Conservation (phyloP, 495 filamentous ascomycete species). For the Xylaria bambusicola region DNA sequence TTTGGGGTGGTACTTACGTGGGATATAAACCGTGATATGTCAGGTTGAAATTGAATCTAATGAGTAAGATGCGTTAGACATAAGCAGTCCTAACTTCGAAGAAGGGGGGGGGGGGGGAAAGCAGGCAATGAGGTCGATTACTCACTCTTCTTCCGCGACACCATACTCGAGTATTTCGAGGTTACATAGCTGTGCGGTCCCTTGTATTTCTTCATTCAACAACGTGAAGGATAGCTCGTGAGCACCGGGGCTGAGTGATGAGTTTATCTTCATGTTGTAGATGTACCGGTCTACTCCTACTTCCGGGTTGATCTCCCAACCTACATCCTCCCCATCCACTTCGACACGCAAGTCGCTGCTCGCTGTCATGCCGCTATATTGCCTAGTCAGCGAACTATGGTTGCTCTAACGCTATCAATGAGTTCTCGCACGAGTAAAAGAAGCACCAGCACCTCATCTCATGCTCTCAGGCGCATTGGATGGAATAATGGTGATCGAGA, state of each 20-base stretch:
- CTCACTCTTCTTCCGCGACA: conserved; percentile 22
- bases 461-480: neutral
- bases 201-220: conserved; percentile 24
- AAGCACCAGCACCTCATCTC: no score
- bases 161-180: conserved; percentile 31
- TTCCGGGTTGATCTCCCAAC: conserved; percentile 27
- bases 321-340: conserved; percentile 26
- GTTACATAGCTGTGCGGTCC: conserved; percentile 31
- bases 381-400: no score
- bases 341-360: conserved; percentile 27
- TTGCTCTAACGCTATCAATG: no score
- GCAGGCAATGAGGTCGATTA: no score
- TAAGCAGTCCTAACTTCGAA: neutral
- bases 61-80: neutral
- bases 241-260: conserved; percentile 20
- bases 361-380: conserved; percentile 22
- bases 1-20: conserved; percentile 26
- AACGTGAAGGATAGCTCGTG: conserved; percentile 26
- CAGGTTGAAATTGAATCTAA: conserved; percentile 26
- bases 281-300: conserved; percentile 30
- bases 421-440: no score
- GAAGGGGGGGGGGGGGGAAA: neutral
- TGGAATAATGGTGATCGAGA: neutral
- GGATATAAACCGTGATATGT: conserved; percentile 28
- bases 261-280: conserved; percentile 27